phyloP scores from a whole-genome alignment of 2,329 filamentous ascomycete genomes.

The Seiridium unicorne region DNA sequence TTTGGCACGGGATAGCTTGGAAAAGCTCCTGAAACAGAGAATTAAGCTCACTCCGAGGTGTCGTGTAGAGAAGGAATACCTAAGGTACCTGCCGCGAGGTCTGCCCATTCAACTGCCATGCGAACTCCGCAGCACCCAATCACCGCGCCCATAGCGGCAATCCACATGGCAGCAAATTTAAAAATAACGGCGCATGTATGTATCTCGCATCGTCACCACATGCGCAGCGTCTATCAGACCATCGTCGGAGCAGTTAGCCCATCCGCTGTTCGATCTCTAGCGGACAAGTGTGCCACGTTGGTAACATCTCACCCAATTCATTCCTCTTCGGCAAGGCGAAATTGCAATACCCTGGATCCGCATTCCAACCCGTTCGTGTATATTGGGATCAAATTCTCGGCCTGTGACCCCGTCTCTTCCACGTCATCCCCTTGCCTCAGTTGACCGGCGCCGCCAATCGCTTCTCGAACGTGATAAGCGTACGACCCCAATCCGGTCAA shows the following conservation, averaged over 20 bases:
- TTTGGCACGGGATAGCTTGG: no score
- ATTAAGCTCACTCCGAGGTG: no score
- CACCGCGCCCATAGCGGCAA: neutral
- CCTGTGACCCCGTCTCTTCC: neutral
- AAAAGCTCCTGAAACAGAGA: no score
- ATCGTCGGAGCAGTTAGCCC: neutral
- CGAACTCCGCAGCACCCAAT: neutral
- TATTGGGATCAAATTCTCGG: no score
- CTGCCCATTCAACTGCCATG: neutral
- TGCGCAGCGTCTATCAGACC: neutral
- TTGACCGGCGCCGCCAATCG: neutral
- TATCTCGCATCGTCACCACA: neutral
- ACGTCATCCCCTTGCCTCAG: constrained; percentile 4
- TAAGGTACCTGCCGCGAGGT: neutral
- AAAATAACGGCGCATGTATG: constrained; percentile 3
- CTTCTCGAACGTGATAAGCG: constrained; percentile 1
- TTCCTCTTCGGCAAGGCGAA: neutral
- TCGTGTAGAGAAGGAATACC: no score
- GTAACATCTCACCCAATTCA: neutral
- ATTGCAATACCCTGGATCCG: neutral
- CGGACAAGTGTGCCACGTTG: neutral
- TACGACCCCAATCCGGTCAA: neutral
- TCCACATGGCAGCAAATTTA: constrained; percentile 6
- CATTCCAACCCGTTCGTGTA: neutral
- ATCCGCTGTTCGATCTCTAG: neutral